phyloP scores from a whole-genome alignment of 768 basidiomycete species.

The Zangia roseola region DNA sequence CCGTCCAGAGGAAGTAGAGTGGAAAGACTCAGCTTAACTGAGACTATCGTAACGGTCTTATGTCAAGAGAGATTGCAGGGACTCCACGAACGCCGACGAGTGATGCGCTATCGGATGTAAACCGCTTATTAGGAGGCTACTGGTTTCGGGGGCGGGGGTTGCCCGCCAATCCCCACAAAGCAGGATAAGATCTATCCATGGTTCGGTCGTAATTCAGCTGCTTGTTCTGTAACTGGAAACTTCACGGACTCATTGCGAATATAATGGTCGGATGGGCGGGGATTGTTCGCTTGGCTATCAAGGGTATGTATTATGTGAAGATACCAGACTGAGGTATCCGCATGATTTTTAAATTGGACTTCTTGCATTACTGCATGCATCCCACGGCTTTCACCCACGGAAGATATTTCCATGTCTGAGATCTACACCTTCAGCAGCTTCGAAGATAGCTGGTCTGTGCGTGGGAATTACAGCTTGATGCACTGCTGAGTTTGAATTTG shows the following conservation, averaged over 20 bases:
- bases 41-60: too few relatives aligned
- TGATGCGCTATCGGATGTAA: too few relatives aligned
- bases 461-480: conserved; percentile 37
- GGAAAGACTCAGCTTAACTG: background rate
- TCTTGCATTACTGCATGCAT: background rate
- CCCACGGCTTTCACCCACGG: too few relatives aligned
- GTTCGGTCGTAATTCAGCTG: background rate
- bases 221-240: too few relatives aligned
- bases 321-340: background rate
- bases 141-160: background rate
- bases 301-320: background rate
- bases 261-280: too few relatives aligned
- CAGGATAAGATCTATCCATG: background rate
- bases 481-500: conserved; percentile 44
- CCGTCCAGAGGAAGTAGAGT: background rate
- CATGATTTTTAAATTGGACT: background rate
- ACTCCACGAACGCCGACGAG: too few relatives aligned
- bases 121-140: background rate
- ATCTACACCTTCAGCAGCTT: too few relatives aligned
- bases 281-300: background rate
- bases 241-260: too few relatives aligned
- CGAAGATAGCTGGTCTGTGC: conserved; percentile 38
- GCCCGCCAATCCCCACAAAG: background rate
- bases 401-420: too few relatives aligned
- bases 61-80: too few relatives aligned